Evolutionary conservation across 1,284 basidiomycete species (phyloP), one percentile per base, ranked within the genome.

Genomic region (Leccinum pachyderme): DNA sequence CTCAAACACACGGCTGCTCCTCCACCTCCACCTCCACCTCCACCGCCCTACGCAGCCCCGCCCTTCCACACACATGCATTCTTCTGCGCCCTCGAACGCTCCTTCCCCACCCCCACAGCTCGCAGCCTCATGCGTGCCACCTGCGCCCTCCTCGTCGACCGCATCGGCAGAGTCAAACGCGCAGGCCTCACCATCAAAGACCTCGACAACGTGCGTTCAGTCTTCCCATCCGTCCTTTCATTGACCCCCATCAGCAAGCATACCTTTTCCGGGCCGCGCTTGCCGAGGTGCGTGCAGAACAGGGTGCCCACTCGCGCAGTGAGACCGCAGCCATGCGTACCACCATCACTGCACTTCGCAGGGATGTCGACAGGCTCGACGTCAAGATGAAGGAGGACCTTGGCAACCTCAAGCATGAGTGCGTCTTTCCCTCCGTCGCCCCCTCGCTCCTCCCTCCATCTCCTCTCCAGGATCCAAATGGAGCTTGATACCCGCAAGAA

Each of bases 311-410:
- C 54, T 88, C 91, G 3, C 83, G 91, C 54, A 96, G 93, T 65
- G 95, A 97, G 66, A 88, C 85, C 15, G 84, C 93, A 15, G 80
- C 89, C 5, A 81, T 98, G 59, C 82, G 87, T 24, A 81, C 91
- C 2, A 79, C 91, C 51, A 87, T 89, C 2, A 77, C 84, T 12
- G 83, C 89, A 1, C 79, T 98, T 15, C 83, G 95, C 59, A 80
- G 94, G 59, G 97, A 99, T 53, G 87, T 96, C 11, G 96, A 99
- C 67, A 77, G 81, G 4, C 73, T 98, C 31, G 86, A 90, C 63
- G 87, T 91, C 52, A 95, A 91, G 73, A 91, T 99, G 85, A 96
- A 96, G 73, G 94, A 98, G 71, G 93, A 97, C 65, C 77, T 99
- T 43, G 84, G 82, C 25, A 88, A 83, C 35, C 77, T 99, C 65